Evolutionary conservation across 371 early-diverging fungal species (phyloP).

Genomic region (Rhizopus delemar): DNA sequence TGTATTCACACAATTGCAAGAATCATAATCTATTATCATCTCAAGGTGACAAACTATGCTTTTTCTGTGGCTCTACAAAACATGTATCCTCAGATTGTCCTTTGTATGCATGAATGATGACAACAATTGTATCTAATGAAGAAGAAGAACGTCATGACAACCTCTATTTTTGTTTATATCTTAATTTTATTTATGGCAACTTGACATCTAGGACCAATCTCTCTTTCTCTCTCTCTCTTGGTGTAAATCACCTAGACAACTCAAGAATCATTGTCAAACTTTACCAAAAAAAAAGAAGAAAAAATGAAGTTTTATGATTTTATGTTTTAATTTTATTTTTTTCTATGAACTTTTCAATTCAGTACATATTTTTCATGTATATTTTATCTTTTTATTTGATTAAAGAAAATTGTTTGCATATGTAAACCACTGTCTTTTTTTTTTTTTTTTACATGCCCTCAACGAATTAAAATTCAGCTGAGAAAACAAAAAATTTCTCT

Average conservation of each 20-base stretch:
- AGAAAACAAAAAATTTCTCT: neutral
- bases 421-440: neutral
- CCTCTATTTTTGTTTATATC: conserved; percentile 2
- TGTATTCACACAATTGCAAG: neutral
- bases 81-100: conserved; percentile 54
- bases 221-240: neutral
- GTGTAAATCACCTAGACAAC: neutral
- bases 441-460: conserved; percentile 1
- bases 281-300: conserved; percentile 2
- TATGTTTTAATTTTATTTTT: neutral
- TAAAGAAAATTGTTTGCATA: neutral
- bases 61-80: conserved; percentile 50
- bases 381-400: neutral
- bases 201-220: too few species aligned
- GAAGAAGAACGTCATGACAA: neutral
- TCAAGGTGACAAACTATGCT: conserved; percentile 29
- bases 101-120: conserved; percentile 37
- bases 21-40: neutral
- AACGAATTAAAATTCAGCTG: neutral
- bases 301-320: conserved; percentile 4
- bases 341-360: neutral
- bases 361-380: conserved; percentile 1
- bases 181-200: neutral
- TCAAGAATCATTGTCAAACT: neutral
- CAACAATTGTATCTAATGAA: neutral